A percentile compares a stretch with the other conserved stretches of the same genome.
Conservation (phyloP, 495 filamentous ascomycete species). For the Daldinia loculata region DNA sequence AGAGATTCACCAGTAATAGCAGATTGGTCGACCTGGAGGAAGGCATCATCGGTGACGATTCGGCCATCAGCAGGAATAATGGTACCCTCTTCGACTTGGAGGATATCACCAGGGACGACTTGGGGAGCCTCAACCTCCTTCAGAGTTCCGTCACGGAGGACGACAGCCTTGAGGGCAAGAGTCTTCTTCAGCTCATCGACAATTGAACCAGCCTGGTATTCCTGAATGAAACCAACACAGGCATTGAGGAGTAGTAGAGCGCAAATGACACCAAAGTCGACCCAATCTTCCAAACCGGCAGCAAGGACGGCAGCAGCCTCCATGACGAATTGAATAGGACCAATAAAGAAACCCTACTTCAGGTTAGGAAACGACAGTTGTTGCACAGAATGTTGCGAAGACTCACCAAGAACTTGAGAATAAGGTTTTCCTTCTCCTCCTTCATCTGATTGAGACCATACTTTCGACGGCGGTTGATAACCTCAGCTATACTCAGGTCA, state of each 20-base stretch:
- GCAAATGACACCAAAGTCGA: constrained; percentile 83
- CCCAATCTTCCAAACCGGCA: constrained; percentile 81
- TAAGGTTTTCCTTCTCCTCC: constrained; percentile 84
- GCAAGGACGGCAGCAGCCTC: constrained; percentile 82
- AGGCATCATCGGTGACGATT: constrained; percentile 78
- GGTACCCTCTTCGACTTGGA: constrained; percentile 88
- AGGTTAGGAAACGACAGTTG: constrained; percentile 9
- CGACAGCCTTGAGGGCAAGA: constrained; percentile 83
- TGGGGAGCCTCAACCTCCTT: constrained; percentile 78
- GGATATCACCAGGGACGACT: constrained; percentile 89
- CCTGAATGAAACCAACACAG: constrained; percentile 84
- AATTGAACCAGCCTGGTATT: constrained; percentile 89
- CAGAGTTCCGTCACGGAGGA: constrained; percentile 77
- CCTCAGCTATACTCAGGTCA: constrained; percentile 59
- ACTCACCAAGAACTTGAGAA: constrained; percentile 77
- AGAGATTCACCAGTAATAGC: constrained; percentile 92
- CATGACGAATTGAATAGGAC: constrained; percentile 95
- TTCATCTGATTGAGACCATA: constrained; percentile 90
- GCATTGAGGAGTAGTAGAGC: constrained; percentile 82
- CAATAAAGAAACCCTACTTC: constrained; percentile 73
- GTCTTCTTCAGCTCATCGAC: constrained; percentile 93
- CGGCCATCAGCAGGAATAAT: constrained; percentile 90
- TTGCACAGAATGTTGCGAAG: neutral
- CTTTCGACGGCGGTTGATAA: constrained; percentile 72
- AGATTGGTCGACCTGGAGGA: constrained; percentile 92